A percentile compares a stretch with the other conserved stretches of the same genome.
Evolutionary conservation across 805 yeast species (phyloP).

Genomic region (Kazachstania psychrophila): DNA sequence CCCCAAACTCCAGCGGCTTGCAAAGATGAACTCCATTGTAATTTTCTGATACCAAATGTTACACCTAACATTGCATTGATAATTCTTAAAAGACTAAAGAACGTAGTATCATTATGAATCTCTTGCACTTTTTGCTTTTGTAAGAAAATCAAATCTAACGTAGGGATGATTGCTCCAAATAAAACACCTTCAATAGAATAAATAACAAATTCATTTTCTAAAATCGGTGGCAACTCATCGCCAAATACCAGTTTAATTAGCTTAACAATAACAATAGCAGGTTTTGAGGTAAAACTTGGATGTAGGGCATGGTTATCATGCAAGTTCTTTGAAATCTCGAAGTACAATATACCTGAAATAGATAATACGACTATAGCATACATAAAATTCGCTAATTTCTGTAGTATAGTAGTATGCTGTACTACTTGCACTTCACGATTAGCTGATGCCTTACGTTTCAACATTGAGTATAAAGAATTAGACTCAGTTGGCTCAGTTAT

Average conservation of each 20-base stretch:
- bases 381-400: conserved; percentile 7
- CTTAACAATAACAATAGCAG: conserved; percentile 17
- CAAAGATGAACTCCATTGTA: conserved; percentile 57
- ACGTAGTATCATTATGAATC: conserved; percentile 5
- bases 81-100: conserved; percentile 15
- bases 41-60: conserved; percentile 56
- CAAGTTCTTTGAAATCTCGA: conserved; percentile 43
- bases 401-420: background rate
- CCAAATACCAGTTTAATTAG: conserved; percentile 6
- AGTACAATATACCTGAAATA: conserved; percentile 43
- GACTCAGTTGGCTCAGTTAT: conserved; percentile 12
- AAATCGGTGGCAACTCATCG: conserved; percentile 6
- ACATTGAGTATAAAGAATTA: conserved; percentile 1
- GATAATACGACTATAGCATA: conserved; percentile 27
- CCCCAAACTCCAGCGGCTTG: conserved; percentile 61
- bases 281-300: conserved; percentile 34
- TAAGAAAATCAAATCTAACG: conserved; percentile 24
- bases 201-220: conserved; percentile 15
- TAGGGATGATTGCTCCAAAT: conserved; percentile 49
- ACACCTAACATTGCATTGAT: conserved; percentile 59
- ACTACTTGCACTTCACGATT: background rate
- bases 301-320: conserved; percentile 42
- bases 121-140: conserved; percentile 4
- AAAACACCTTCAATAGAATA: conserved; percentile 45
- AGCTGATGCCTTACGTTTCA: background rate